These are phyloP conservation scores for Fragaria vesca DNA, from an alignment of 306 rosid genomes.

Conservation along the genomic window DNA sequence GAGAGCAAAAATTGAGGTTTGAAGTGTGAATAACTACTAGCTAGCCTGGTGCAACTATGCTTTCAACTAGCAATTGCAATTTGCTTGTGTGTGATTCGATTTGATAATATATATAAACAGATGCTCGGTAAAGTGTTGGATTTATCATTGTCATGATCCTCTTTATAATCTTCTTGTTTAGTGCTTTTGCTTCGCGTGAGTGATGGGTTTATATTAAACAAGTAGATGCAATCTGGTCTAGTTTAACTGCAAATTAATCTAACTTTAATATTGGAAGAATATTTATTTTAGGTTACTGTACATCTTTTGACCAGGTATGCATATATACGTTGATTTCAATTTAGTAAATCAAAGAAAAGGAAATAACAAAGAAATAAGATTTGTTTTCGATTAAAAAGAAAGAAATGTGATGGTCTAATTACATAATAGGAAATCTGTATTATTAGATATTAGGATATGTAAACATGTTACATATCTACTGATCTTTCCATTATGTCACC, in stretches of 20 bases:
- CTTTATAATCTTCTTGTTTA: constrained; percentile 10
- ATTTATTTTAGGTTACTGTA: constrained; percentile 18
- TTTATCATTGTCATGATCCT: constrained; percentile 19
- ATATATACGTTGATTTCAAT: neutral
- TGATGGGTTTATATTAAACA: constrained; percentile 18
- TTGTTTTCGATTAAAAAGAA: too few species aligned
- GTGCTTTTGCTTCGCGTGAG: constrained; percentile 14
- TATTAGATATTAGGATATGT: too few species aligned
- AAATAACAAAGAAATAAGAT: too few species aligned
- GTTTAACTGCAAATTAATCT: neutral
- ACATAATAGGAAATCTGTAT: too few species aligned
- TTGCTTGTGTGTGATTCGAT: constrained; percentile 13
- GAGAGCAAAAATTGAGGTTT: neutral
- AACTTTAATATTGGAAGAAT: neutral
- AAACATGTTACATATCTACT: too few species aligned
- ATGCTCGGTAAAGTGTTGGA: constrained; percentile 19
- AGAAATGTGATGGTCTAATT: too few species aligned
- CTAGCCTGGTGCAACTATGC: constrained; percentile 23
- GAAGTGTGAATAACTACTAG: constrained; percentile 10
- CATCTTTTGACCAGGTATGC: constrained; percentile 10
- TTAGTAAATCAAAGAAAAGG: too few species aligned
- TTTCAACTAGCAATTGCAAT: constrained; percentile 7
- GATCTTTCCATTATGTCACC: too few species aligned
- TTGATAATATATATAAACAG: constrained; percentile 2
- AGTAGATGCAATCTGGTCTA: constrained; percentile 1